A percentile compares a stretch with the other conserved stretches of the same genome.
These are phyloP conservation scores for Myotisia sp. DNA, from an alignment of 2,329 filamentous ascomycete species.

Conservation along the genomic window DNA sequence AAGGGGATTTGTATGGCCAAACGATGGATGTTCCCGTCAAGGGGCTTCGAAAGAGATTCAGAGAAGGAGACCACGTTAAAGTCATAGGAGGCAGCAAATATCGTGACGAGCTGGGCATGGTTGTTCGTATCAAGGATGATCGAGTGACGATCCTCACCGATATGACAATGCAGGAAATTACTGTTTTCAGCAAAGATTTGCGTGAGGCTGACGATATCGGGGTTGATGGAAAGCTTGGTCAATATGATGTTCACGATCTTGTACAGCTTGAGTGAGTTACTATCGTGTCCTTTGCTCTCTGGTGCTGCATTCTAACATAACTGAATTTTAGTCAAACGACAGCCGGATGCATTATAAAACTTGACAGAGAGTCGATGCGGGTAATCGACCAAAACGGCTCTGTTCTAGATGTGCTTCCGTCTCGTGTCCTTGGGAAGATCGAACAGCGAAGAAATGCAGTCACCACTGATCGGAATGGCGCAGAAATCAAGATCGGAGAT, in stretches of 20 bases:
- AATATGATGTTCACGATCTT: slow-evolving; percentile 83
- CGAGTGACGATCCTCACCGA: slow-evolving; percentile 86
- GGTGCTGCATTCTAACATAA: background rate
- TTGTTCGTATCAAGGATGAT: slow-evolving; percentile 85
- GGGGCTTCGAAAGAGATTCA: slow-evolving; percentile 83
- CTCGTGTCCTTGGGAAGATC: slow-evolving; percentile 81
- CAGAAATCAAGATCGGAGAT: slow-evolving; percentile 82
- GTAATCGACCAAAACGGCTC: slow-evolving; percentile 85
- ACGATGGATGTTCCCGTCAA: slow-evolving; percentile 86
- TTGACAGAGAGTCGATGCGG: slow-evolving; percentile 81
- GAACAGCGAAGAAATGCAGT: slow-evolving; percentile 71
- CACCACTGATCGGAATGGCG: slow-evolving; percentile 81
- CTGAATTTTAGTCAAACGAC: slow-evolving; percentile 50
- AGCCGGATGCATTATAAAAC: slow-evolving; percentile 84
- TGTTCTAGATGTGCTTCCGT: slow-evolving; percentile 67
- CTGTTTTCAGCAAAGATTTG: slow-evolving; percentile 93
- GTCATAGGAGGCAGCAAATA: slow-evolving; percentile 93
- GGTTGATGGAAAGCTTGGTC: slow-evolving; percentile 64
- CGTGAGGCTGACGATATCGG: slow-evolving; percentile 86
- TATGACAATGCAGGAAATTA: slow-evolving; percentile 83
- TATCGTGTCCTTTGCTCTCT: background rate
- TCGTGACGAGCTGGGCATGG: slow-evolving; percentile 90
- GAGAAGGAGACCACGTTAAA: slow-evolving; percentile 91
- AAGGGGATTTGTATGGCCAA: slow-evolving; percentile 69
- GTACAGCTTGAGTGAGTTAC: slow-evolving; percentile 67